A percentile compares a stretch with the other conserved stretches of the same genome.
Evolutionary conservation across 129 eudicot genomes (phyloP).

Genomic region (Kitagawia praeruptora): DNA sequence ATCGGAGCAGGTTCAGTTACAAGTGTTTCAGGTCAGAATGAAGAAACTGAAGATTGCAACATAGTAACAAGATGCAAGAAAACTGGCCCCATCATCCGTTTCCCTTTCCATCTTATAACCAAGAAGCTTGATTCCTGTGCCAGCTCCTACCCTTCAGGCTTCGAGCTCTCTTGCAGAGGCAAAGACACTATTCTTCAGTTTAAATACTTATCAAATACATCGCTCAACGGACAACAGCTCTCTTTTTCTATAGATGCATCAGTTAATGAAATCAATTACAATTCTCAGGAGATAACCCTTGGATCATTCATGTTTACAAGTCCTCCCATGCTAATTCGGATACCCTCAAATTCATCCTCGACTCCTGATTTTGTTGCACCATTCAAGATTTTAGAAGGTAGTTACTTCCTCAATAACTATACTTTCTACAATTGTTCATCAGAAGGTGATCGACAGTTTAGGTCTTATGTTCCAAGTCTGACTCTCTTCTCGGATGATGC

Average conservation of each 20-base stretch:
- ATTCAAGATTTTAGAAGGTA: background rate
- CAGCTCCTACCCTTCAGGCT: constrained; percentile 3
- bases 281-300: background rate
- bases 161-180: constrained; percentile 7
- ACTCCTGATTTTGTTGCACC: background rate
- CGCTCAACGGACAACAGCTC: background rate
- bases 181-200: constrained; percentile 1
- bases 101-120: background rate
- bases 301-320: background rate
- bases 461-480: background rate
- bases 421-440: background rate
- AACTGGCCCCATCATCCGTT: background rate
- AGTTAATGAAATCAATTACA: background rate
- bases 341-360: background rate
- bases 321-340: background rate
- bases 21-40: background rate
- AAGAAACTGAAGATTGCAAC: background rate
- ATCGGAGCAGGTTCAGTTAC: background rate
- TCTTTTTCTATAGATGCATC: background rate
- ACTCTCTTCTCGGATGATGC: too few species aligned
- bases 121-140: background rate
- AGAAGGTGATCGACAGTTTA: background rate
- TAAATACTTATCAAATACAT: background rate
- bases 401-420: background rate
- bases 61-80: background rate